Conservation (phyloP, 2,329 filamentous ascomycete genomes). For the Xylaria sp. region DNA sequence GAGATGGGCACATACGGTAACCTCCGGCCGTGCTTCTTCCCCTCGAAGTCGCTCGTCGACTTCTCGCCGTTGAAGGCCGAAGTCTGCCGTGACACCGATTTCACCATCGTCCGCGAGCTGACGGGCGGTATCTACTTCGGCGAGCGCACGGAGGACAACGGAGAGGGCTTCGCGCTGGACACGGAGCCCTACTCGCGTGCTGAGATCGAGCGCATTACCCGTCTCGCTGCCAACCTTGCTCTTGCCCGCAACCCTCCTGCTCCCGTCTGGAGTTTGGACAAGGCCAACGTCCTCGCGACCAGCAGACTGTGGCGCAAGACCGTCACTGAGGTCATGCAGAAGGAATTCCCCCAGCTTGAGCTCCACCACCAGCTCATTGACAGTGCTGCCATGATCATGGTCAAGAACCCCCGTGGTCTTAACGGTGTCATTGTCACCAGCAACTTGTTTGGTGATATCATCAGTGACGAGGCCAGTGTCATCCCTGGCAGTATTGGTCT, state of each 20-base stretch:
- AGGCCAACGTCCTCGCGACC: slow-evolving; percentile 93
- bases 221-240: slow-evolving; percentile 76
- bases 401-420: slow-evolving; percentile 82
- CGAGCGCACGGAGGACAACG: slow-evolving; percentile 74
- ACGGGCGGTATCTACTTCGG: slow-evolving; percentile 96
- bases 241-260: slow-evolving; percentile 68
- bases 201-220: slow-evolving; percentile 84
- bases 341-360: slow-evolving; percentile 83
- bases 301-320: slow-evolving; percentile 84
- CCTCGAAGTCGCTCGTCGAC: slow-evolving; percentile 76
- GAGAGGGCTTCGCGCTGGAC: slow-evolving; percentile 69
- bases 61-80: slow-evolving; percentile 81
- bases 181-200: slow-evolving; percentile 77
- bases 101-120: slow-evolving; percentile 87
- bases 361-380: slow-evolving; percentile 89
- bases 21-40: slow-evolving; percentile 93
- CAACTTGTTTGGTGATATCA: slow-evolving; percentile 95
- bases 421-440: slow-evolving; percentile 90
- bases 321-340: slow-evolving; percentile 75
- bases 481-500: slow-evolving; percentile 89
- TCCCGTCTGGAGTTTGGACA: slow-evolving; percentile 83
- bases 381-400: slow-evolving; percentile 94
- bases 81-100: slow-evolving; percentile 81
- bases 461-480: slow-evolving; percentile 89
- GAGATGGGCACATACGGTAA: slow-evolving; percentile 93